A percentile compares a stretch with the other conserved stretches of the same genome.
Evolutionary conservation across 805 yeast species (phyloP).

Genomic region (Yarrowia phangngaensis): DNA sequence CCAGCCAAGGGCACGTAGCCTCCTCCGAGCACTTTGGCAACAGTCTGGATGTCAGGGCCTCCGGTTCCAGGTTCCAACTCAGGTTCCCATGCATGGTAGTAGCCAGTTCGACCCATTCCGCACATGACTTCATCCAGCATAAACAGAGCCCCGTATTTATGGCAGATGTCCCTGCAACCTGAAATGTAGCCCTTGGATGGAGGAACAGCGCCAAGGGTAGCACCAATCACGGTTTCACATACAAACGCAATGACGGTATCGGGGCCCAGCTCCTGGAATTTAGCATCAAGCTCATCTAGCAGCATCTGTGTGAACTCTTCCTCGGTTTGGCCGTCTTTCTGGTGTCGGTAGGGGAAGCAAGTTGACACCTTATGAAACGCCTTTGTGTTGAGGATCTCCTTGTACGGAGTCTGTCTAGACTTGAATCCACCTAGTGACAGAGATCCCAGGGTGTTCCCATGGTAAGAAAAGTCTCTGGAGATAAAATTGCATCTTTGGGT

Average conservation of each 20-base stretch:
- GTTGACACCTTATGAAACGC: slow-evolving; percentile 30
- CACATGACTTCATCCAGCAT: slow-evolving; percentile 58
- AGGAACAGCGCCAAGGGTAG: slow-evolving; percentile 47
- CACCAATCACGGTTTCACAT: slow-evolving; percentile 49
- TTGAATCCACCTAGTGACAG: slow-evolving; percentile 44
- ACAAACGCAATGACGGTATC: slow-evolving; percentile 45
- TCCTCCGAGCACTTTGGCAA: slow-evolving; percentile 50
- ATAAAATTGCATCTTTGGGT: slow-evolving; percentile 44
- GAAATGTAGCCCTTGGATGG: slow-evolving; percentile 49
- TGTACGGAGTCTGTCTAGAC: slow-evolving; percentile 13
- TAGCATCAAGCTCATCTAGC: slow-evolving; percentile 44
- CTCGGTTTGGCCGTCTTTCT: slow-evolving; percentile 41
- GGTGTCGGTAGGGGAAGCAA: slow-evolving; percentile 39
- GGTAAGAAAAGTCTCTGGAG: slow-evolving; percentile 47
- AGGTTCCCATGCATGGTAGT: slow-evolving; percentile 47
- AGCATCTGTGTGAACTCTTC: slow-evolving; percentile 44
- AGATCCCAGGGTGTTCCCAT: slow-evolving; percentile 48
- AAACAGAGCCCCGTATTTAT: slow-evolving; percentile 51
- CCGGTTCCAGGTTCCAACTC: slow-evolving; percentile 41
- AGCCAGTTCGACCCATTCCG: slow-evolving; percentile 54
- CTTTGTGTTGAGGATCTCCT: slow-evolving; percentile 30
- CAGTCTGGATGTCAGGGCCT: slow-evolving; percentile 47
- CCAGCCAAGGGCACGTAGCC: slow-evolving; percentile 51
- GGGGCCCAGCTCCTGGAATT: slow-evolving; percentile 45
- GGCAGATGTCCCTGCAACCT: slow-evolving; percentile 48